Percentiles rank a stretch among this genome's conserved stretches.
Evolutionary conservation across 2,329 filamentous ascomycete genomes (phyloP).

Genomic region (Pyrenophora teres): DNA sequence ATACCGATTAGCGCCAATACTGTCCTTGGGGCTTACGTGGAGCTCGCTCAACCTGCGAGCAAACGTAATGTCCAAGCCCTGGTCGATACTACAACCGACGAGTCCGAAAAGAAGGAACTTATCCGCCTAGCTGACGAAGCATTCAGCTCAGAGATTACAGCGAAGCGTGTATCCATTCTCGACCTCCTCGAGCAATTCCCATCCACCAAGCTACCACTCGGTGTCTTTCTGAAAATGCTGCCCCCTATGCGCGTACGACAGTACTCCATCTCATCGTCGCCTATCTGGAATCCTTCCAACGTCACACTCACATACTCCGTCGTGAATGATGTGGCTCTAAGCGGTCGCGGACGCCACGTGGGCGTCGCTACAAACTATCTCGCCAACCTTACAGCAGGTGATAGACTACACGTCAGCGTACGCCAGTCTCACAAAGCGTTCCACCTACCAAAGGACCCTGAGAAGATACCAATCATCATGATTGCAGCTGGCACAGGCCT

Average conservation of each 20-base stretch:
- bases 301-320: constrained; percentile 72
- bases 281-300: constrained; percentile 61
- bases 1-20: constrained; percentile 65
- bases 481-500: constrained; percentile 48
- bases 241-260: constrained; percentile 79
- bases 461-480: constrained; percentile 50
- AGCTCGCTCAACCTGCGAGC: constrained; percentile 73
- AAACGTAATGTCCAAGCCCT: constrained; percentile 63
- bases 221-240: constrained; percentile 71
- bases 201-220: constrained; percentile 64
- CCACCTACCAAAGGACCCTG: constrained; percentile 50
- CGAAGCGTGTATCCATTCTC: constrained; percentile 67
- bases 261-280: constrained; percentile 79
- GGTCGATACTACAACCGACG: constrained; percentile 56
- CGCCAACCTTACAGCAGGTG: constrained; percentile 46
- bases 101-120: constrained; percentile 56
- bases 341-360: constrained; percentile 50
- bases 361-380: constrained; percentile 54
- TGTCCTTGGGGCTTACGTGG: constrained; percentile 71
- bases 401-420: constrained; percentile 51
- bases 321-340: constrained; percentile 60
- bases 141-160: constrained; percentile 47
- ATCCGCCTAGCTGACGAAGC: constrained; percentile 52
- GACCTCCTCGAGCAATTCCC: constrained; percentile 70
- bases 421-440: constrained; percentile 50